Base-by-base conservation (phyloP, 345 rosid genomes). In the Eucalyptus regnans region DNA sequence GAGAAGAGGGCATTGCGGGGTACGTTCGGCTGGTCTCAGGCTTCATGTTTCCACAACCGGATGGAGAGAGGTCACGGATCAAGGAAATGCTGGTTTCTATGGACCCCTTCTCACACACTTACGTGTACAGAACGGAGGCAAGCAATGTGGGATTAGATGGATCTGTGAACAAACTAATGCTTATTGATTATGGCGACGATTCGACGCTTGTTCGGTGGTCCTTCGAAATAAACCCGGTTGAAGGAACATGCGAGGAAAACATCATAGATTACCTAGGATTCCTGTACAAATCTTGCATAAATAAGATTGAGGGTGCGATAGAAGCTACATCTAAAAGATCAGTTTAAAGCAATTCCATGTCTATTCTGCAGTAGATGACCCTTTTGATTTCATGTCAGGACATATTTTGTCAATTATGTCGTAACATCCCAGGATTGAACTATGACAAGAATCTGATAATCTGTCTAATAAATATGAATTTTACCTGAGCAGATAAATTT, bases 21-120 rank as follows among this genome's bases (percentile, higher is more conserved):
- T 94, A 93, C 54, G 88, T 90, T 23, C 87, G 95, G 58, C 89
- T 94, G 8, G 93, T 92, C 52, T 94, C 94, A 1, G 94, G 96
- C 43, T 95, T 94, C 94, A 94, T 93, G 95, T 93, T 93, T 90
- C 94, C 94, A 86, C 95, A 91, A 87, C 88, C 91, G 15, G 93
- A 94, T 33, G 94, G 94, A 56, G 93, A 93, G 84, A 91, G 95
- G 89, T 94, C 96, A 18, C 92, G 96, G 96, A 94, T 94, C 89
- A 94, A 93, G 88, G 95, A 94, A 91, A 94, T 90, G 89, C 88
- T 94, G 86, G 91, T 92, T 71, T 93, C 92, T n/a, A 92, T 94
- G 89, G 94, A 95, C 86, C 49, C 90, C 4, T 80, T 86, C 50
- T 84, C 91, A n/a, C 88, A 88, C 60, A 86, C 43, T 89, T 94